phyloP scores from a whole-genome alignment of 2,329 filamentous ascomycete genomes.

The Ophiostoma sp. region DNA sequence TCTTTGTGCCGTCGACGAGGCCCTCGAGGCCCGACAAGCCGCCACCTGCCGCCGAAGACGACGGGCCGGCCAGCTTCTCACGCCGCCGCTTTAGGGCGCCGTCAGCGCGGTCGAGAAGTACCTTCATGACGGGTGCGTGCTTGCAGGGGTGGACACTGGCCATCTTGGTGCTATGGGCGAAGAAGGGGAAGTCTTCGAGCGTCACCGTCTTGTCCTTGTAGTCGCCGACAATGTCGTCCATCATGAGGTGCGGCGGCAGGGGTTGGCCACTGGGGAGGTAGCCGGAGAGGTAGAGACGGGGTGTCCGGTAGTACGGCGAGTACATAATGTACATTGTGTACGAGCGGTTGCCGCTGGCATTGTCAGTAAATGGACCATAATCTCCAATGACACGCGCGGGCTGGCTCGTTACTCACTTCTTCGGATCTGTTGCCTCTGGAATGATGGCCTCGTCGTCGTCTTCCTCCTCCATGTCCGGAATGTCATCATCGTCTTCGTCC shows the following conservation, averaged over 20 bases:
- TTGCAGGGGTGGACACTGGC: conserved; percentile 96
- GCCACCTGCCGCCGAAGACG: conserved; percentile 42
- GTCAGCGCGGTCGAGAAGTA: conserved; percentile 90
- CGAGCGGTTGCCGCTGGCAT: conserved; percentile 72
- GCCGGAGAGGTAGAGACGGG: conserved; percentile 90
- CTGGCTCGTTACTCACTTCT: conserved; percentile 42
- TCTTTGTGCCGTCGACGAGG: conserved; percentile 24
- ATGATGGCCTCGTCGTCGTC: conserved; percentile 98
- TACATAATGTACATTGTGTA: conserved; percentile 99
- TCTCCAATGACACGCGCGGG: no score
- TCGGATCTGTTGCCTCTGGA: conserved; percentile 61
- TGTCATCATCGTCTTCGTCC: conserved; percentile 73
- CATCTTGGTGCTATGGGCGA: conserved; percentile 89
- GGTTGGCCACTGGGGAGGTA: conserved; percentile 73
- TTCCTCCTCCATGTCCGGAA: conserved; percentile 98
- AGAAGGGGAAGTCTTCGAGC: conserved; percentile 95
- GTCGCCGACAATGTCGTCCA: conserved; percentile 44
- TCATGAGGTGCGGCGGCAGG: conserved; percentile 40
- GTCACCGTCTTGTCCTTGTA: conserved; percentile 81
- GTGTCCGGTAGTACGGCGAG: conserved; percentile 93
- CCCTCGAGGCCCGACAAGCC: conserved; percentile 39
- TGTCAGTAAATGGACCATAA: no score
- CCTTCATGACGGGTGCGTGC: conserved; percentile 97
- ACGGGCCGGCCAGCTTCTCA: conserved; percentile 71
- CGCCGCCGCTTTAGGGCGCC: conserved; percentile 85